Conservation (phyloP, 345 rosid genomes). For the Conringia planisiliqua region DNA sequence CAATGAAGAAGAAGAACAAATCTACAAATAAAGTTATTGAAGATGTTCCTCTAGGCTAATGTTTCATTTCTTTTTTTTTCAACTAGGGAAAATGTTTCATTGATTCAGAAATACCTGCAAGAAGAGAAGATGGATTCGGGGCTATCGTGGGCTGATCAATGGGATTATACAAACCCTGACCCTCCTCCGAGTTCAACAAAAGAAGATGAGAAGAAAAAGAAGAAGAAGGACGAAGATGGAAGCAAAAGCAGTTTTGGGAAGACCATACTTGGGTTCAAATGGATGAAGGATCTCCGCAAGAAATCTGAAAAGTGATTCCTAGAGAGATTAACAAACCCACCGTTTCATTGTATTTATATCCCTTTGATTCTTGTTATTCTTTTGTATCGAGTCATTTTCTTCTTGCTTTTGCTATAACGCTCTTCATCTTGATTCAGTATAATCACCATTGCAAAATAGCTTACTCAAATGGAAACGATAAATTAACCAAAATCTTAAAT, state of each 20-base stretch:
- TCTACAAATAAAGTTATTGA: conserved; percentile 1
- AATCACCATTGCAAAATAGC: not conserved
- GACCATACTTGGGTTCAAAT: conserved; percentile 23
- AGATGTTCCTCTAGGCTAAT: not conserved
- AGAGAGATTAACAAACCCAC: not conserved
- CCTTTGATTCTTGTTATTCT: not conserved
- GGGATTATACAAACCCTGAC: conserved; percentile 30
- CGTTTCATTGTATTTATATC: not conserved
- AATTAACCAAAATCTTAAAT: conserved; percentile 16
- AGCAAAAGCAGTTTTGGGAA: conserved; percentile 22
- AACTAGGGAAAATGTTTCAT: not conserved
- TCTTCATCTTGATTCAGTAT: not conserved
- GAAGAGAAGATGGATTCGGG: conserved; percentile 30
- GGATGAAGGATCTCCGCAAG: conserved; percentile 34
- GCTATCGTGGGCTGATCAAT: conserved; percentile 35
- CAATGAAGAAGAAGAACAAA: not conserved
- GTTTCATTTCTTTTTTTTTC: not conserved
- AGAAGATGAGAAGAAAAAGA: not conserved
- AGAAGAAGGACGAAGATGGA: conserved; percentile 11
- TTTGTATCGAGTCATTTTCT: not conserved
- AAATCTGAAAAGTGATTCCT: conserved; percentile 26
- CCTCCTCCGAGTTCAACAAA: conserved; percentile 14
- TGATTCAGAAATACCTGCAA: conserved; percentile 4
- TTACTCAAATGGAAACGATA: not conserved
- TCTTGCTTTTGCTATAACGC: not conserved